Percentiles rank a stretch among this genome's conserved stretches.
phyloP scores from a whole-genome alignment of 306 rosid genomes.

The Trifolium subterraneum region DNA sequence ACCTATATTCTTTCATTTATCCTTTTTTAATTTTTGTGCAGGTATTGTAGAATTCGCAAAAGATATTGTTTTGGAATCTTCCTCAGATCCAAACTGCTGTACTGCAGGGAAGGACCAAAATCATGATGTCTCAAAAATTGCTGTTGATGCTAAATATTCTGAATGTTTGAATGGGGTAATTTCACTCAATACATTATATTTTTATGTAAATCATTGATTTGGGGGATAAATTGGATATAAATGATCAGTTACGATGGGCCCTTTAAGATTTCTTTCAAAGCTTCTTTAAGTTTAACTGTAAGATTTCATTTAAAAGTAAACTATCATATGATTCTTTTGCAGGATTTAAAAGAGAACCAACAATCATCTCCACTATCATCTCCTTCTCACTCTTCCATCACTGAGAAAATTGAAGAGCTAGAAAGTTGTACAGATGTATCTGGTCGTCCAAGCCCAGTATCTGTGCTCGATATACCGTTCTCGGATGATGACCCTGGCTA shows the following conservation, averaged over 20 bases:
- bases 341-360: slow-evolving; percentile 64
- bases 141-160: slow-evolving; percentile 44
- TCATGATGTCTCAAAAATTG: slow-evolving; percentile 44
- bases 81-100: slow-evolving; percentile 47
- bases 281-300: neutral
- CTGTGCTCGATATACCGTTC: slow-evolving; percentile 79
- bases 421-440: slow-evolving; percentile 55
- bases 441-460: slow-evolving; percentile 88
- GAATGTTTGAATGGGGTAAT: slow-evolving; percentile 64
- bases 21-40: slow-evolving; percentile 42
- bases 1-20: slow-evolving; percentile 27
- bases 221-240: neutral
- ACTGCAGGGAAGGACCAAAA: slow-evolving; percentile 46
- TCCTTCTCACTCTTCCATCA: slow-evolving; percentile 54
- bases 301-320: slow-evolving; percentile 37
- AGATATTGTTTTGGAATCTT: slow-evolving; percentile 52
- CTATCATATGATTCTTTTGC: slow-evolving; percentile 22
- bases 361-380: slow-evolving; percentile 56
- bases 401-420: slow-evolving; percentile 52
- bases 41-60: slow-evolving; percentile 47
- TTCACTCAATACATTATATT: slow-evolving; percentile 24
- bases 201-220: slow-evolving; percentile 26
- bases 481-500: slow-evolving; percentile 68
- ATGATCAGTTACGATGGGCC: neutral
- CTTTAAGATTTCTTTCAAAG: slow-evolving; percentile 1